These are phyloP conservation scores for Crepidotus variabilis DNA, from an alignment of 768 basidiomycete genomes.

Conservation along the genomic window DNA sequence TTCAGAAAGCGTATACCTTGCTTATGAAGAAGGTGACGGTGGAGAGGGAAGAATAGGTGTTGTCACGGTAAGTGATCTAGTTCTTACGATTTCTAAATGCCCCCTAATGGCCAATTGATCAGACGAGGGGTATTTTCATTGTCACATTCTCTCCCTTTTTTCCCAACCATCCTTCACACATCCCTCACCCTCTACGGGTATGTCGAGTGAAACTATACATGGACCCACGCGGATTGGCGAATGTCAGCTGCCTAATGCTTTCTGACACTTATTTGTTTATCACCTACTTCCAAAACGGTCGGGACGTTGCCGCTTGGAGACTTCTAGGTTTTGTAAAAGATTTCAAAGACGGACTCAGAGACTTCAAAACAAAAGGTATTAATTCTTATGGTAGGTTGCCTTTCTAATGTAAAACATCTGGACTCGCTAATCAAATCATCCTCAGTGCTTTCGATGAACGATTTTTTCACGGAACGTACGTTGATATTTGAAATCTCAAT, in stretches of 20 bases:
- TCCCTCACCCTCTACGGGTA: conserved; percentile 18
- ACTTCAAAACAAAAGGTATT: no score
- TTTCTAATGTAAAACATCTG: no score
- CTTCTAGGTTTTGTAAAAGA: not conserved
- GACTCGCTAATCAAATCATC: no score
- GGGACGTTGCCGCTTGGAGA: not conserved
- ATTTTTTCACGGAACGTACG: no score
- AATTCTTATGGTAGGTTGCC: no score
- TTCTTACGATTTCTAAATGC: not conserved
- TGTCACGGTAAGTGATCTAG: conserved; percentile 37
- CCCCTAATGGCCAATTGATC: not conserved
- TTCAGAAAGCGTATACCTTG: conserved; percentile 40
- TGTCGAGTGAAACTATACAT: conserved; percentile 28
- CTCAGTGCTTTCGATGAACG: no score
- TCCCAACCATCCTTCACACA: not conserved
- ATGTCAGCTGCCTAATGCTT: conserved; percentile 52
- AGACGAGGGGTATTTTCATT: conserved; percentile 28
- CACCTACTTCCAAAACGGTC: conserved; percentile 13
- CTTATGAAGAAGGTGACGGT: conserved; percentile 35
- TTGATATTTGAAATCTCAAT: no score
- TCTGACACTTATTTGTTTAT: conserved; percentile 49
- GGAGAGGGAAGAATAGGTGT: conserved; percentile 40
- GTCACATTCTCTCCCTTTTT: conserved; percentile 14
- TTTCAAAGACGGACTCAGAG: no score
- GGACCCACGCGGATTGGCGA: conserved; percentile 21